phyloP scores from a whole-genome alignment of 2,329 filamentous ascomycete species.

The Xylariaceae sp. region DNA sequence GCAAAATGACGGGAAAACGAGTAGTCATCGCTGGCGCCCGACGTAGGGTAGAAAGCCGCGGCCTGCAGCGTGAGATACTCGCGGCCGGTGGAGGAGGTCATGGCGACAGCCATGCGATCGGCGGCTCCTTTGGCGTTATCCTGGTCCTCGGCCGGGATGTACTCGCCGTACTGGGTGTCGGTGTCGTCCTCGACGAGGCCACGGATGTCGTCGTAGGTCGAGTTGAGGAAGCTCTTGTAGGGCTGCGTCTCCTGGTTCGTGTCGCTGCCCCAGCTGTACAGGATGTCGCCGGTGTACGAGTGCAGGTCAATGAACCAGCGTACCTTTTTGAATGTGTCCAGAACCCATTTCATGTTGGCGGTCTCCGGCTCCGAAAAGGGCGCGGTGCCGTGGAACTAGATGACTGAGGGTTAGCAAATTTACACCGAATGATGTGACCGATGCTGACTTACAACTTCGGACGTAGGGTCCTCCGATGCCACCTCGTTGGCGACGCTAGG shows the following conservation, averaged over 20 bases:
- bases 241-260: slow-evolving; percentile 43
- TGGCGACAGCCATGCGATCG: slow-evolving; percentile 34
- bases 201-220: slow-evolving; percentile 43
- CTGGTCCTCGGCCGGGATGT: slow-evolving; percentile 36
- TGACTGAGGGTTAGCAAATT: too few species aligned
- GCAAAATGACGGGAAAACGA: slow-evolving; percentile 41
- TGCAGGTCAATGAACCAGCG: slow-evolving; percentile 46
- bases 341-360: slow-evolving; percentile 48
- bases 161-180: slow-evolving; percentile 42
- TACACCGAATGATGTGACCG: too few species aligned
- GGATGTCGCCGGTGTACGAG: slow-evolving; percentile 47
- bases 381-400: slow-evolving; percentile 43
- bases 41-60: slow-evolving; percentile 43
- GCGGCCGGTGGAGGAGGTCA: slow-evolving; percentile 37
- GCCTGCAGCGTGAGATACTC: slow-evolving; percentile 37
- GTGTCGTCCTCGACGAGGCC: slow-evolving; percentile 41
- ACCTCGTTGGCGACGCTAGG: slow-evolving; percentile 33
- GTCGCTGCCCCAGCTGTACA: slow-evolving; percentile 57
- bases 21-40: slow-evolving; percentile 45
- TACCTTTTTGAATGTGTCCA: slow-evolving; percentile 33
- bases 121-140: slow-evolving; percentile 30
- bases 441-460: slow-evolving; percentile 30
- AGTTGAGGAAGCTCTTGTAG: slow-evolving; percentile 50
- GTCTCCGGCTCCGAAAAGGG: slow-evolving; percentile 56
- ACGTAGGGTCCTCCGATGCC: slow-evolving; percentile 40